Evolutionary conservation across 176 grass and related monocot genomes (phyloP).

Genomic region (Bonia amplexicaulis): DNA sequence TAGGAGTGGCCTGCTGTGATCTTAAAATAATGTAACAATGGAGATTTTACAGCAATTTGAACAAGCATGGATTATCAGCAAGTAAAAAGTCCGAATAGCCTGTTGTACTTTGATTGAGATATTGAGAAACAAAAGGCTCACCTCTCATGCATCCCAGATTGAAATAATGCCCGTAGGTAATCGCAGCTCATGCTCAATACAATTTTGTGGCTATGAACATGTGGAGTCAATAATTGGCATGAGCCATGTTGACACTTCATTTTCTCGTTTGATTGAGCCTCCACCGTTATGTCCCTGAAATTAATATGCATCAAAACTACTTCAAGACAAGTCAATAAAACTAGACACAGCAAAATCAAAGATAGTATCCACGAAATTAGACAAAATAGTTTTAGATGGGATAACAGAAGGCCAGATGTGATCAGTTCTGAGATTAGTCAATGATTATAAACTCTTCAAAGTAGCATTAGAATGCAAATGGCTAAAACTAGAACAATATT

Average conservation of each 20-base stretch:
- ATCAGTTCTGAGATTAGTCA: neutral
- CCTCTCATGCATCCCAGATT: slow-evolving; percentile 91
- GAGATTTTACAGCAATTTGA: neutral
- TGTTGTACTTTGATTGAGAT: neutral
- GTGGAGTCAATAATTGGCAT: slow-evolving; percentile 50
- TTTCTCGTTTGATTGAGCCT: slow-evolving; percentile 53
- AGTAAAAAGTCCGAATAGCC: neutral
- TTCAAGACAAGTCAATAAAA: neutral
- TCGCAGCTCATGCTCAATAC: slow-evolving; percentile 58
- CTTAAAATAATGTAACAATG: neutral
- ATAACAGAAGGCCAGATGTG: neutral
- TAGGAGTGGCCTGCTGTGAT: no score
- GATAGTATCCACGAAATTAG: neutral
- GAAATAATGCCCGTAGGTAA: slow-evolving; percentile 76
- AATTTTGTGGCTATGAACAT: slow-evolving; percentile 69
- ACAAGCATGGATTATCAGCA: neutral
- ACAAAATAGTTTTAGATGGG: neutral
- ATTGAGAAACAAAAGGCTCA: slow-evolving; percentile 16
- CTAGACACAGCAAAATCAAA: neutral
- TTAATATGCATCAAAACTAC: neutral
- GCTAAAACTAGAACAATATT: neutral
- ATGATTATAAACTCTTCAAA: no score
- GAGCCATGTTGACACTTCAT: slow-evolving; percentile 30
- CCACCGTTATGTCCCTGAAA: slow-evolving; percentile 82
- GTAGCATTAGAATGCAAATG: neutral